A percentile compares a stretch with the other conserved stretches of the same genome.
phyloP scores from a whole-genome alignment of 257 asterid genomes.

The Striga asiatica region DNA sequence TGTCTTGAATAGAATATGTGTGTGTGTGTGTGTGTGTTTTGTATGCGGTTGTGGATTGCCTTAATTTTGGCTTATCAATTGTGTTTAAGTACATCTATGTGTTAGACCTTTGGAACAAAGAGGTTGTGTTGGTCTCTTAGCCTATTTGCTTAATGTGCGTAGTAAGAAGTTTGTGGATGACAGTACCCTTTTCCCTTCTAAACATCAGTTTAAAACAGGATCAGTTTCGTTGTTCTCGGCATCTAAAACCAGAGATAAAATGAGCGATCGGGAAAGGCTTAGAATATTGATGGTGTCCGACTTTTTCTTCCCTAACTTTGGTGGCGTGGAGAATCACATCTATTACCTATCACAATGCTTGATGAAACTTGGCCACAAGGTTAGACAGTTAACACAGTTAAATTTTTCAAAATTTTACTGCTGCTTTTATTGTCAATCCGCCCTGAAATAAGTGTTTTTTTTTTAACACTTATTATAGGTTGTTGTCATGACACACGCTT shows the following conservation, averaged over 20 bases:
- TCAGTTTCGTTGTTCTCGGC: conserved; percentile 14
- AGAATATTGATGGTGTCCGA: conserved; percentile 83
- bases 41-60: too few species aligned
- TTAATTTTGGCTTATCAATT: too few species aligned
- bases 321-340: conserved; percentile 95
- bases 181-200: neutral
- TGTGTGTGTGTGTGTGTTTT: neutral
- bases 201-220: neutral
- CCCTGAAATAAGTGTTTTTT: too few species aligned
- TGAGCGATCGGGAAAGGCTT: conserved; percentile 45
- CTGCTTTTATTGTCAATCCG: too few species aligned
- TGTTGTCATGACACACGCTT: conserved; percentile 92
- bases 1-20: neutral
- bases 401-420: too few species aligned
- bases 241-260: conserved; percentile 18
- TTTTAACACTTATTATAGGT: conserved; percentile 47
- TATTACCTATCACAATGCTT: conserved; percentile 87
- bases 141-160: neutral
- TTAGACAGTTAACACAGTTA: conserved; percentile 17
- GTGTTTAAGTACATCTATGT: too few species aligned
- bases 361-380: conserved; percentile 89
- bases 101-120: too few species aligned
- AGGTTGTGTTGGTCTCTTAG: too few species aligned
- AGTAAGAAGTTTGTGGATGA: conserved; percentile 2
- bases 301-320: conserved; percentile 90